Evolutionary conservation across 129 eudicot species (phyloP).

Genomic region (Flaveria sonorensis): DNA sequence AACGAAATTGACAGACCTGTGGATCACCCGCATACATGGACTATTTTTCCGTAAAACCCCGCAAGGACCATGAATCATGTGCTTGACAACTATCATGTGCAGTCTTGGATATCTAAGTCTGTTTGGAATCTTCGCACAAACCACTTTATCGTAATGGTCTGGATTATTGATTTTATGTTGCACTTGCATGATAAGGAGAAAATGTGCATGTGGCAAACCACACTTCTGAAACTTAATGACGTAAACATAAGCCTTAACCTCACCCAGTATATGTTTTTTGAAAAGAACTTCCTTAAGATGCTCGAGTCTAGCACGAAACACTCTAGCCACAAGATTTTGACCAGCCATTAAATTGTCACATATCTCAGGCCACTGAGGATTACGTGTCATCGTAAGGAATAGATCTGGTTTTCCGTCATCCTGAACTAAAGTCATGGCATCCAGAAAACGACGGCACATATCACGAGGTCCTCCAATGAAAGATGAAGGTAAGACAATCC

Average conservation of each 20-base stretch:
- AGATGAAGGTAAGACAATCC: too few relatives aligned
- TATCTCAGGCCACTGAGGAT: neutral
- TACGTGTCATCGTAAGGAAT: neutral
- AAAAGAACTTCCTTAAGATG: conserved; percentile 8
- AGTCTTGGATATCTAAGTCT: neutral
- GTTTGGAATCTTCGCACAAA: conserved; percentile 20
- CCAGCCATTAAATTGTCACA: neutral
- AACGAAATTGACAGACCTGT: neutral
- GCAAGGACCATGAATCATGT: conserved; percentile 42
- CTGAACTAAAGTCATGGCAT: too few relatives aligned
- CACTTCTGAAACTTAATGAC: conserved; percentile 27
- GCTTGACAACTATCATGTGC: conserved; percentile 17
- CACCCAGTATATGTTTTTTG: conserved; percentile 24
- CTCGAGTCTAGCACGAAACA: neutral
- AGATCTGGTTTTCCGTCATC: too few relatives aligned
- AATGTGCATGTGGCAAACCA: conserved; percentile 7
- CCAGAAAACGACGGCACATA: too few relatives aligned
- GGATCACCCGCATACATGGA: conserved; percentile 21
- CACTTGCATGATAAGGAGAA: neutral
- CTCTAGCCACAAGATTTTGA: neutral
- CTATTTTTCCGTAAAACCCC: neutral
- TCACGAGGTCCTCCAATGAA: too few relatives aligned
- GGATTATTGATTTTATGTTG: neutral
- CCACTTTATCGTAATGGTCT: conserved; percentile 4
- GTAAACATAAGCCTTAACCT: conserved; percentile 17